phyloP scores from a whole-genome alignment of 2,329 filamentous ascomycete genomes.

The Fusarium bulbicola region DNA sequence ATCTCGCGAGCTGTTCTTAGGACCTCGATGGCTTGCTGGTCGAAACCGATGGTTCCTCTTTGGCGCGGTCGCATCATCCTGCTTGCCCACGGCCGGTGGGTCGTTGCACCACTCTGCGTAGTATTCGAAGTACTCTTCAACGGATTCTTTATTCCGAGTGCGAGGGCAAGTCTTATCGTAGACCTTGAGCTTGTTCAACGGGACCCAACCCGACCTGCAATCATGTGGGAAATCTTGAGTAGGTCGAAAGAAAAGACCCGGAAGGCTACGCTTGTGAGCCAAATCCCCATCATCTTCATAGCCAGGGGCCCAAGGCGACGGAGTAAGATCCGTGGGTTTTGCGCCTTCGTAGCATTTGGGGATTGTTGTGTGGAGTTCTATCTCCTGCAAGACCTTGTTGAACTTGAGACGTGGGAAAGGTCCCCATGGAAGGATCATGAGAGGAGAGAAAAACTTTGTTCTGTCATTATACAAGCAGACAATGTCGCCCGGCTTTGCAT shows the following conservation, averaged over 20 bases:
- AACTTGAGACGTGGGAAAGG: background rate
- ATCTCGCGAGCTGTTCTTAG: background rate
- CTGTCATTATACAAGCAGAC: background rate
- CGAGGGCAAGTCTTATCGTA: background rate
- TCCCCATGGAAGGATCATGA: background rate
- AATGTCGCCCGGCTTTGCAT: background rate
- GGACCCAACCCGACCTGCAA: background rate
- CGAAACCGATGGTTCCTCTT: background rate
- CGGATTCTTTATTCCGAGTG: background rate
- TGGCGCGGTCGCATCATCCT: background rate
- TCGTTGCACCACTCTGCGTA: background rate
- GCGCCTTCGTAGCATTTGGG: background rate
- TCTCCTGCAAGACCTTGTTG: background rate
- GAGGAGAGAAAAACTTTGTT: background rate
- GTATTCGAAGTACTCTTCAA: background rate
- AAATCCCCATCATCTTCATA: background rate
- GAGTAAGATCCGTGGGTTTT: background rate
- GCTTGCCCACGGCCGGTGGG: background rate
- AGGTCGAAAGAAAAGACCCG: background rate
- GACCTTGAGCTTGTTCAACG: background rate
- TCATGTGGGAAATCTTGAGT: background rate
- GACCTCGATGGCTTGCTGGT: background rate
- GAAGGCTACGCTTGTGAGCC: background rate
- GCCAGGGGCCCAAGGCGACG: background rate
- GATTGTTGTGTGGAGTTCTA: background rate